Percentiles rank a stretch among this genome's conserved stretches.
Conservation (phyloP, 768 basidiomycete genomes). For the Lanmaoa rubissima region DNA sequence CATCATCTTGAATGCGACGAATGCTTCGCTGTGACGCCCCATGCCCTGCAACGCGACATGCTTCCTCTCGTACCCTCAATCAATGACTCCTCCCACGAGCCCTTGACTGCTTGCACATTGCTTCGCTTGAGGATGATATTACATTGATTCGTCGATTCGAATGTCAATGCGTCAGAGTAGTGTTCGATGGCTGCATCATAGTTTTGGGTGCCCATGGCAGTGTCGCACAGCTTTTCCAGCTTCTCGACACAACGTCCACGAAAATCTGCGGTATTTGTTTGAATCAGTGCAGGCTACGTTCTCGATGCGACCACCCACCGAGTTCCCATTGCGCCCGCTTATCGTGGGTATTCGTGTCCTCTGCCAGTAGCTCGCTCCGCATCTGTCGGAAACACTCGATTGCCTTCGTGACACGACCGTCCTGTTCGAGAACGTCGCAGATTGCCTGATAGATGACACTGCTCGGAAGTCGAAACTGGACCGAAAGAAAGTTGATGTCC, state of each 20-base stretch:
- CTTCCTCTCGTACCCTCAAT: conserved; percentile 4
- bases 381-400: not conserved
- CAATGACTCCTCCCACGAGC: conserved; percentile 1
- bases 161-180: not conserved
- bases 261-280: not conserved
- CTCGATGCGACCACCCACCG: not conserved
- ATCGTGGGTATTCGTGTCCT: not conserved
- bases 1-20: not conserved
- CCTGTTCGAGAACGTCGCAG: conserved; percentile 1
- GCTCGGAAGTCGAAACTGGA: not conserved
- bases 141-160: rapidly evolving
- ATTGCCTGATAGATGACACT: not conserved
- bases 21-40: not conserved
- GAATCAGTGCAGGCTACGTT: not conserved
- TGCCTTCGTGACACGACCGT: not conserved
- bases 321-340: not conserved
- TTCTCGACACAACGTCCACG: not conserved
- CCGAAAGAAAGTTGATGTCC: not conserved
- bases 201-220: not conserved
- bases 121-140: conserved; percentile 7
- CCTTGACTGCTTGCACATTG: not conserved
- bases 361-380: not conserved
- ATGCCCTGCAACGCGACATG: not conserved
- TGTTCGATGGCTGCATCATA: not conserved
- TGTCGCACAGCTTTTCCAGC: not conserved